These are phyloP conservation scores for Tuber calosporum DNA, from an alignment of 495 filamentous ascomycete genomes.

Conservation along the genomic window DNA sequence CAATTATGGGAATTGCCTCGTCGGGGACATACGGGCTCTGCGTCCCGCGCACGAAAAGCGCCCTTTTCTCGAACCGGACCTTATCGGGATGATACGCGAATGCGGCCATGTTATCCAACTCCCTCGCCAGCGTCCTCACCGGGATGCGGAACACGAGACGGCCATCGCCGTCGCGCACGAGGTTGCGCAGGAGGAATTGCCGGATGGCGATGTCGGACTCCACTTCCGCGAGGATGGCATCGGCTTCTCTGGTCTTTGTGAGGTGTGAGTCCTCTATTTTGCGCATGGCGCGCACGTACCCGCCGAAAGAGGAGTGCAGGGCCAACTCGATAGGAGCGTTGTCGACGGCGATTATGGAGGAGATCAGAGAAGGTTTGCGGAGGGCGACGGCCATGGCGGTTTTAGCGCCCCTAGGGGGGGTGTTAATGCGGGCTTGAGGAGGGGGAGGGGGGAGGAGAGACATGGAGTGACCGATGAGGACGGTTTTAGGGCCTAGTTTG, in stretches of 20 bases:
- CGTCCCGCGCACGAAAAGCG: slow-evolving; percentile 77
- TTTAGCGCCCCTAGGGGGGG: slow-evolving; percentile 71
- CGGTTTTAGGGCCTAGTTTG: slow-evolving; percentile 57
- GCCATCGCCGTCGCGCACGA: slow-evolving; percentile 49
- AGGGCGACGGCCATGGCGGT: slow-evolving; percentile 84
- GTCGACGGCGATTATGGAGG: slow-evolving; percentile 73
- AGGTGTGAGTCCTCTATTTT: slow-evolving; percentile 62
- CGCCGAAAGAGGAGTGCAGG: slow-evolving; percentile 64
- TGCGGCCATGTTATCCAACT: slow-evolving; percentile 65
- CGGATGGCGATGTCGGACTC: slow-evolving; percentile 71
- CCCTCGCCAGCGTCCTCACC: slow-evolving; percentile 51
- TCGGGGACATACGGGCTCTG: slow-evolving; percentile 79
- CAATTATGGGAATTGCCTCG: slow-evolving; percentile 78
- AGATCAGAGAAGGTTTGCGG: slow-evolving; percentile 55
- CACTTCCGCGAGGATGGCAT: slow-evolving; percentile 68
- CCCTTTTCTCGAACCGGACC: slow-evolving; percentile 62
- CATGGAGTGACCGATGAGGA: slow-evolving; percentile 92
- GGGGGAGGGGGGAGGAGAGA: slow-evolving; percentile 43
- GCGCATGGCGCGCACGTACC: slow-evolving; percentile 80
- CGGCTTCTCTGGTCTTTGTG: slow-evolving; percentile 65
- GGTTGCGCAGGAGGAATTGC: slow-evolving; percentile 90
- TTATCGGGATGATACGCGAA: slow-evolving; percentile 70
- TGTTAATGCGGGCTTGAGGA: not conserved
- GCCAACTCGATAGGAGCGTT: slow-evolving; percentile 81
- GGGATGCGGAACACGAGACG: slow-evolving; percentile 56